Percentiles rank a stretch among this genome's conserved stretches.
phyloP scores from a whole-genome alignment of 768 basidiomycete genomes.

The Podaxis sp. region DNA sequence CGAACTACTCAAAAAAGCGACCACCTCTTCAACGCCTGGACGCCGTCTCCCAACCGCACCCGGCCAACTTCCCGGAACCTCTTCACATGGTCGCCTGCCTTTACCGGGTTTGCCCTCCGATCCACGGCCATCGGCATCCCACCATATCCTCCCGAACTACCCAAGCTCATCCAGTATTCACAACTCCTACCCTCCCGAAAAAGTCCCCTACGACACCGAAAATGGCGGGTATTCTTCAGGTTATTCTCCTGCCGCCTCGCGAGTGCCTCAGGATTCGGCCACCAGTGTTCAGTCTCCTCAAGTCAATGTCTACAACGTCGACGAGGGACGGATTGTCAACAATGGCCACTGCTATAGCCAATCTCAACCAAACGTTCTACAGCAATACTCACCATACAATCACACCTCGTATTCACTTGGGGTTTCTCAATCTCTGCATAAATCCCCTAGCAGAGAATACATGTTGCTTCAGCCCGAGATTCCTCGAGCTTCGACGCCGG shows the following conservation, averaged over 20 bases:
- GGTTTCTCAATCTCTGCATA: background rate
- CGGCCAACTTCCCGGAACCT: constrained; percentile 1
- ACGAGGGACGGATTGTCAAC: constrained; percentile 8
- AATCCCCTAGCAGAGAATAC: background rate
- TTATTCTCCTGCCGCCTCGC: background rate
- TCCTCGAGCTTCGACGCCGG: background rate
- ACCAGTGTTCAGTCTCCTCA: constrained; percentile 11
- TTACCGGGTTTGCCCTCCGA: constrained; percentile 17
- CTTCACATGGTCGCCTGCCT: constrained; percentile 11
- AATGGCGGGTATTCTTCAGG: background rate
- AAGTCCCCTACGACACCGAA: background rate
- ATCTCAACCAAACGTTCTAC: constrained; percentile 9
- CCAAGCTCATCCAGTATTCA: constrained; percentile 2
- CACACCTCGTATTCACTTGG: constrained; percentile 5
- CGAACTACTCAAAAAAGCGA: constrained; percentile 25
- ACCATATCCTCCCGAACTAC: constrained; percentile 2
- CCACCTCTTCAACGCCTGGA: constrained; percentile 19
- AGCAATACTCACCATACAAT: constrained; percentile 6
- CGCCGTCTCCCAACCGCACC: constrained; percentile 25
- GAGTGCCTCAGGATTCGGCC: constrained; percentile 7
- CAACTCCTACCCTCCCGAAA: constrained; percentile 1
- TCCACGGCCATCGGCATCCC: constrained; percentile 12
- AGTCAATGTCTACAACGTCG: constrained; percentile 15
- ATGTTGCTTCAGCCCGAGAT: background rate
- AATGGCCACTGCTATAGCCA: constrained; percentile 16